Base-by-base conservation (phyloP, 2,329 filamentous ascomycete genomes). In the Fusarium tanahbumbuense region DNA sequence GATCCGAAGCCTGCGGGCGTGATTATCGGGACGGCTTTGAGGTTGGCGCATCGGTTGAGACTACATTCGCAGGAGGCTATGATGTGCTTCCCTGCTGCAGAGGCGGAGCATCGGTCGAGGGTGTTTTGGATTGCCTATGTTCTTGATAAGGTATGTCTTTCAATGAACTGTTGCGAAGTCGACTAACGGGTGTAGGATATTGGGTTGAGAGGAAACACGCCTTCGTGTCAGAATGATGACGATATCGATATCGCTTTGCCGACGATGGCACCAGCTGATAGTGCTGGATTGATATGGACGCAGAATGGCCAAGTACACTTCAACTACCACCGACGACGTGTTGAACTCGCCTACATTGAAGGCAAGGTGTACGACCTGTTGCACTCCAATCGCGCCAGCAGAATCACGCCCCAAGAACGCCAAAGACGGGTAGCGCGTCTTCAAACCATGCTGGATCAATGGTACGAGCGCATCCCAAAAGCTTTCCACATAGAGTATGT, bases 111-210 rank as follows among this genome's bases (percentile, higher is more conserved):
- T 30, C 71, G 81, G 27, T 73, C 74, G 5, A 73, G 80, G 0
- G 73, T 83, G 3, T 83, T 83, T 45, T 83, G 81, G 82, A 76
- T 82, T 10, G 78, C 79, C 5, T 83, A 83, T 40, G 71, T 70
- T 6, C 68, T 83, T 8, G 81, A 83, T 56, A 83, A 82, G 73
- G 80, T 81, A 55, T 56, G 16, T 27, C 8, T 10, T 2, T 1
- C 3, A 2, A 2, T 1, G 7, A 3, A 4, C 13, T 10, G 0
- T 12, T 3, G 13, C 8, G 5, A 9, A 16, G 55, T 68, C 0
- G 22, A 6, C 49, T 52, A 13, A 75, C 32, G 1, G 18, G 3
- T 8, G 4, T 25, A 77, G 76, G 74, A 77, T 10, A 78, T 83
- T 20, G 80, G 78, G 41, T 65, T 84, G 1, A 73, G 78, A 10